Conservation (phyloP, 257 asterid species). For the Primulina huaijiensis region DNA sequence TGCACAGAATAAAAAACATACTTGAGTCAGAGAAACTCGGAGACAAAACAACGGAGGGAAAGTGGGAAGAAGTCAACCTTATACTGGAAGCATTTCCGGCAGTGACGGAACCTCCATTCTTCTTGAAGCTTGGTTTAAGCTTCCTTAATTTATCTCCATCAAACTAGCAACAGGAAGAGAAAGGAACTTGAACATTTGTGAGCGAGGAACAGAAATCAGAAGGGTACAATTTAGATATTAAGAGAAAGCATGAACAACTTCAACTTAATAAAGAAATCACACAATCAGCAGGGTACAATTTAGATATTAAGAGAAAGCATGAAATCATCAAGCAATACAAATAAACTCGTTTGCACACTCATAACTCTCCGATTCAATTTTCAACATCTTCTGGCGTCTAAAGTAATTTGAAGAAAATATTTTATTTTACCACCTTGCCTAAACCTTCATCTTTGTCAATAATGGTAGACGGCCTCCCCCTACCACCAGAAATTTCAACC, state of each 20-base stretch:
- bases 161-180: slow-evolving; percentile 50
- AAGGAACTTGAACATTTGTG: slow-evolving; percentile 5
- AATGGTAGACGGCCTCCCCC: slow-evolving; percentile 57
- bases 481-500: slow-evolving; percentile 75
- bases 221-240: background rate
- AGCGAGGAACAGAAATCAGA: background rate
- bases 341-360: background rate
- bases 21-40: background rate
- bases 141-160: slow-evolving; percentile 73
- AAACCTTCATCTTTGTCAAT: slow-evolving; percentile 82
- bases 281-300: background rate
- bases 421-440: slow-evolving; percentile 45
- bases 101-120: slow-evolving; percentile 85
- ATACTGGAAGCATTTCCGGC: slow-evolving; percentile 97
- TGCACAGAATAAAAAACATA: slow-evolving; percentile 27
- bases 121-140: slow-evolving; percentile 85
- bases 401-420: background rate
- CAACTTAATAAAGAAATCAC: background rate
- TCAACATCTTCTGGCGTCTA: background rate
- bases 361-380: background rate
- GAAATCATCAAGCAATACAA: background rate
- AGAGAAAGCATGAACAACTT: background rate
- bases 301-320: background rate
- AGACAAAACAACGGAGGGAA: slow-evolving; percentile 19
- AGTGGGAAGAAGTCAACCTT: slow-evolving; percentile 50